These are phyloP conservation scores for Candida odintsovae DNA, from an alignment of 805 yeast species.

Conservation along the genomic window DNA sequence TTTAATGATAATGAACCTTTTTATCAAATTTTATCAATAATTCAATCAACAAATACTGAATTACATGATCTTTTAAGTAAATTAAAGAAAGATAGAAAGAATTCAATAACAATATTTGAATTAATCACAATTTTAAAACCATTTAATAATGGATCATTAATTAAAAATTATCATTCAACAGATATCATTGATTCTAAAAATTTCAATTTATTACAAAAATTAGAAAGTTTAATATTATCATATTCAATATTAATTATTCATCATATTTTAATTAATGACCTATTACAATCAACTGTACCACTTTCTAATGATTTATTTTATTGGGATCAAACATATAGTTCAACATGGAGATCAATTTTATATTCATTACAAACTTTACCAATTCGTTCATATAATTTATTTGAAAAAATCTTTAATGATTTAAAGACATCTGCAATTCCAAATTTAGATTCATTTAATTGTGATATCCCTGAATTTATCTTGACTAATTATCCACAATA, in stretches of 20 bases:
- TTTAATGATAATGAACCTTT: not conserved
- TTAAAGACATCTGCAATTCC: conserved; percentile 13
- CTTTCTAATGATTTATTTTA: conserved; percentile 39
- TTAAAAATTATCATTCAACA: not conserved
- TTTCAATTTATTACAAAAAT: conserved; percentile 7
- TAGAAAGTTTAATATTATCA: conserved; percentile 26
- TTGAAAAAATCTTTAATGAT: conserved; percentile 21
- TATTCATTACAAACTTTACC: conserved; percentile 39
- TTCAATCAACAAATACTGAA: not conserved
- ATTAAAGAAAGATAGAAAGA: not conserved
- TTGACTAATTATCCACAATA: conserved; percentile 5
- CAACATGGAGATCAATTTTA: conserved; percentile 26
- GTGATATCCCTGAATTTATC: conserved; percentile 8
- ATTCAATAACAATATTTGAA: not conserved
- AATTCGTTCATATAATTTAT: conserved; percentile 12
- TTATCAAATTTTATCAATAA: not conserved
- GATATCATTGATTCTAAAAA: conserved; percentile 6
- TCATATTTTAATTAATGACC: conserved; percentile 27
- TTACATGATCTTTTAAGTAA: not conserved
- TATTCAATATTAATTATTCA: conserved; percentile 29
- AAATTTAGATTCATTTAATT: conserved; percentile 5
- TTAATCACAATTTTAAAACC: conserved; percentile 1
- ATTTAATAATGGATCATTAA: conserved; percentile 6
- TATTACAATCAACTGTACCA: conserved; percentile 38
- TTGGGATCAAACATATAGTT: conserved; percentile 35